Percentiles rank a stretch among this genome's conserved stretches.
phyloP scores from a whole-genome alignment of 805 yeast genomes.

The Suhomyces prunicola region DNA sequence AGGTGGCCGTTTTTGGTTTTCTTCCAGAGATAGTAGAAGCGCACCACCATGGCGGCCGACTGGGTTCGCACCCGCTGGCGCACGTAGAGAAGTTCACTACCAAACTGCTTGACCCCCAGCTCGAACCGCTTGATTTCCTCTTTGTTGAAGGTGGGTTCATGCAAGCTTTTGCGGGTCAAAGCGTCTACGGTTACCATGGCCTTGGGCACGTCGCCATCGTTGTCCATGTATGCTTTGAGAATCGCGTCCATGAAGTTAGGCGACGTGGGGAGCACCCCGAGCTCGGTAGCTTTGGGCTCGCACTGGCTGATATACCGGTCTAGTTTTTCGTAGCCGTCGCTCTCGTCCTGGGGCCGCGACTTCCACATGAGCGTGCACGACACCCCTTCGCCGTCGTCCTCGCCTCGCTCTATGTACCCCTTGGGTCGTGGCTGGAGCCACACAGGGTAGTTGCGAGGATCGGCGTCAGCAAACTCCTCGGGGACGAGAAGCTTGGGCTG shows the following conservation, averaged over 20 bases:
- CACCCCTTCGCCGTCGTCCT: slow-evolving; percentile 49
- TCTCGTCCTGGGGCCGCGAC: slow-evolving; percentile 31
- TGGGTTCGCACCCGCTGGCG: slow-evolving; percentile 70
- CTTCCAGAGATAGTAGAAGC: slow-evolving; percentile 91
- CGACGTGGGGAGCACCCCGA: slow-evolving; percentile 57
- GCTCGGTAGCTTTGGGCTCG: slow-evolving; percentile 50
- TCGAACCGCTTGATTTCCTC: slow-evolving; percentile 71
- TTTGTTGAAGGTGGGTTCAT: slow-evolving; percentile 71
- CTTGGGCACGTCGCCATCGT: slow-evolving; percentile 45
- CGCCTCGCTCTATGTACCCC: slow-evolving; percentile 85
- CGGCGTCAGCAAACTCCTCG: slow-evolving; percentile 37
- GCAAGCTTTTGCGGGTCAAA: slow-evolving; percentile 55
- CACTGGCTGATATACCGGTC: slow-evolving; percentile 57
- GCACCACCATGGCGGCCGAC: slow-evolving; percentile 71
- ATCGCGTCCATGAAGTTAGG: slow-evolving; percentile 83
- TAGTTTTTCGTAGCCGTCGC: slow-evolving; percentile 27
- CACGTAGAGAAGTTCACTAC: slow-evolving; percentile 77
- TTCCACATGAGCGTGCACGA: slow-evolving; percentile 70
- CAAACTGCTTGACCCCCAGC: slow-evolving; percentile 65
- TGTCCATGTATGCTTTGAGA: slow-evolving; percentile 50
- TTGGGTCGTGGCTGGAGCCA: slow-evolving; percentile 80
- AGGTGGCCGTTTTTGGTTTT: slow-evolving; percentile 70
- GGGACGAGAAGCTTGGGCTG: slow-evolving; percentile 43
- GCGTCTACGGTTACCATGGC: slow-evolving; percentile 47
- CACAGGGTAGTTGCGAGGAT: slow-evolving; percentile 52